Conservation (phyloP, 2,329 filamentous ascomycete species). For the Waltergamsia citrina region DNA sequence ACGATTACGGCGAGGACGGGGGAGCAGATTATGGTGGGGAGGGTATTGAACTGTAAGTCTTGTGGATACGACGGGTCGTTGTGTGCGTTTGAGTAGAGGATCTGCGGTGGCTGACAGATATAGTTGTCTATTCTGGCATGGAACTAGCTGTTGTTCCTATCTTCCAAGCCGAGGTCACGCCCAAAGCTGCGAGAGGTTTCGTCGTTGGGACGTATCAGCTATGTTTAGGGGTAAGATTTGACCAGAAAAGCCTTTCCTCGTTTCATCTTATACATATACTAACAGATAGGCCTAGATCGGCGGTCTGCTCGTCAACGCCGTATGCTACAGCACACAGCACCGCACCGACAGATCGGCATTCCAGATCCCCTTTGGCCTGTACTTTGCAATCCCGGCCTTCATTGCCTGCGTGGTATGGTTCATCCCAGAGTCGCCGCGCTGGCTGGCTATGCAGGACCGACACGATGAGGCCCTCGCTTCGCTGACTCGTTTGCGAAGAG, state of each 20-base stretch:
- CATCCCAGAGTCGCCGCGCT: conserved; percentile 17
- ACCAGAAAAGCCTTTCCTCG: no score
- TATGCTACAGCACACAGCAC: conserved; percentile 17
- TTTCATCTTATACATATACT: no score
- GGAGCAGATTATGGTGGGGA: conserved; percentile 21
- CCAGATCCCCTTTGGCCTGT: conserved; percentile 21
- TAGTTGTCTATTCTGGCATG: conserved; percentile 27
- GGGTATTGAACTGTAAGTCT: conserved; percentile 20
- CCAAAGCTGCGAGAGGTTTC: conserved; percentile 16
- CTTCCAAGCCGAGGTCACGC: conserved; percentile 21
- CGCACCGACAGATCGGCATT: conserved; percentile 17
- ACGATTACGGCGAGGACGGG: conserved; percentile 18
- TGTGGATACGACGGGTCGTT: no score
- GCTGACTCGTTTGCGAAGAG: conserved; percentile 13
- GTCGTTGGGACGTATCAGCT: conserved; percentile 20
- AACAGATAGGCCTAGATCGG: no score
- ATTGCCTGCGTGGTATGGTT: conserved; percentile 16
- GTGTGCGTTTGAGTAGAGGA: no score
- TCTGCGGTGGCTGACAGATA: no score
- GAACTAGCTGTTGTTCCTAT: conserved; percentile 25
- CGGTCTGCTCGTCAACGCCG: conserved; percentile 9
- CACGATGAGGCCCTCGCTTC: conserved; percentile 14
- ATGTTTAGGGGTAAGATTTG: no score
- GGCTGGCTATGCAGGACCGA: conserved; percentile 16
- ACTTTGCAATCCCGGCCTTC: conserved; percentile 20